A percentile compares a stretch with the other conserved stretches of the same genome.
Conservation (phyloP, 306 rosid species). For the Vachellia collinsii region DNA sequence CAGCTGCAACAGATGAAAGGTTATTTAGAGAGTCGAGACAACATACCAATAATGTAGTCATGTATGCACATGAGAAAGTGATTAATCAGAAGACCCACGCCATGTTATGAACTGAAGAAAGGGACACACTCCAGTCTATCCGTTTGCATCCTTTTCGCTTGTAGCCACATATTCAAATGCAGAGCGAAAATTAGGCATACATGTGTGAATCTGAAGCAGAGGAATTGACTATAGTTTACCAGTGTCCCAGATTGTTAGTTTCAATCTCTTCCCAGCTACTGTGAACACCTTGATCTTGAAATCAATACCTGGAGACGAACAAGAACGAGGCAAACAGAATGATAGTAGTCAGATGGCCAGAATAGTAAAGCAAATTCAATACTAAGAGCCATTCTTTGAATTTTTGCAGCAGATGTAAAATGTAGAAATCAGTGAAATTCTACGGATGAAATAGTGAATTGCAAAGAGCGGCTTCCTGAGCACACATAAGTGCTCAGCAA, state of each 20-base stretch:
- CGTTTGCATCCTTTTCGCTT: conserved; percentile 21
- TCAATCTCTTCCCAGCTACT: conserved; percentile 84
- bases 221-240: conserved; percentile 52
- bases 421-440: not conserved
- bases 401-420: conserved; percentile 12
- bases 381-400: not conserved
- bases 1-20: conserved; percentile 72
- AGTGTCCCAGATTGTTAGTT: conserved; percentile 98
- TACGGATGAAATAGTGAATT: not conserved
- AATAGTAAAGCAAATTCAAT: not conserved
- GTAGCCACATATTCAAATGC: not conserved
- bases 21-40: conserved; percentile 34
- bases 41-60: conserved; percentile 56
- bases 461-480: conserved; percentile 9
- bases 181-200: conserved; percentile 5
- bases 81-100: conserved; percentile 37
- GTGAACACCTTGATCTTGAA: conserved; percentile 88
- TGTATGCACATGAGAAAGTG: conserved; percentile 19
- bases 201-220: conserved; percentile 14
- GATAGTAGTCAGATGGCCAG: not conserved
- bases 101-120: conserved; percentile 6
- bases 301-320: conserved; percentile 77
- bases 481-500: not conserved
- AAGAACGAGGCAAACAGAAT: not conserved
- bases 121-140: conserved; percentile 22